phyloP scores from a whole-genome alignment of 306 rosid genomes.

The Malus sieversii region DNA sequence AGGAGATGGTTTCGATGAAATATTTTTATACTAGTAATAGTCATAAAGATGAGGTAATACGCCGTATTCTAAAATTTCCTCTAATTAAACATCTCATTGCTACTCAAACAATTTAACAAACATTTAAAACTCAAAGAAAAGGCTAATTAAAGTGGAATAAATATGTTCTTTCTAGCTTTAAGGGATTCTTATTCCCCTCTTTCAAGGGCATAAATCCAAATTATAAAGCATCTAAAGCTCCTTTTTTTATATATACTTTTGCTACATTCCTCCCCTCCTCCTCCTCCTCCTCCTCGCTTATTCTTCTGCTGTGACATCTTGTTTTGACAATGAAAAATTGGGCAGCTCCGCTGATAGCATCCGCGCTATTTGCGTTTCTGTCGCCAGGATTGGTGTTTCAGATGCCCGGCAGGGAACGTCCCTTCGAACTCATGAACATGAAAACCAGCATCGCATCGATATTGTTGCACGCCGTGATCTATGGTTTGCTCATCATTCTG shows the following conservation, averaged over 20 bases:
- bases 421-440: constrained; percentile 73
- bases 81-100: too few species aligned
- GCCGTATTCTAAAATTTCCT: rapidly evolving
- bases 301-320: not conserved
- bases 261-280: not conserved
- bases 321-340: constrained; percentile 51
- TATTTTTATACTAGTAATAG: too few species aligned
- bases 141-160: constrained; percentile 17
- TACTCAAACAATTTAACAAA: not conserved
- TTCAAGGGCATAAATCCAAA: not conserved
- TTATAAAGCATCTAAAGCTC: not conserved
- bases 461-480: constrained; percentile 73
- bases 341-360: constrained; percentile 79
- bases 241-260: not conserved
- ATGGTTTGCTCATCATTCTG: constrained; percentile 62
- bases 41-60: too few species aligned
- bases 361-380: constrained; percentile 66
- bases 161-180: constrained; percentile 22
- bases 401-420: constrained; percentile 67
- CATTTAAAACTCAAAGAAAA: not conserved
- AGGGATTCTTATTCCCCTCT: constrained; percentile 45
- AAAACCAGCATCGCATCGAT: constrained; percentile 75
- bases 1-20: rapidly evolving
- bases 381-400: constrained; percentile 81
- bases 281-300: not conserved